Evolutionary conservation across 495 filamentous ascomycete genomes (phyloP), one percentile per base, ranked within the genome.

Genomic region (Xylaria nigripes): DNA sequence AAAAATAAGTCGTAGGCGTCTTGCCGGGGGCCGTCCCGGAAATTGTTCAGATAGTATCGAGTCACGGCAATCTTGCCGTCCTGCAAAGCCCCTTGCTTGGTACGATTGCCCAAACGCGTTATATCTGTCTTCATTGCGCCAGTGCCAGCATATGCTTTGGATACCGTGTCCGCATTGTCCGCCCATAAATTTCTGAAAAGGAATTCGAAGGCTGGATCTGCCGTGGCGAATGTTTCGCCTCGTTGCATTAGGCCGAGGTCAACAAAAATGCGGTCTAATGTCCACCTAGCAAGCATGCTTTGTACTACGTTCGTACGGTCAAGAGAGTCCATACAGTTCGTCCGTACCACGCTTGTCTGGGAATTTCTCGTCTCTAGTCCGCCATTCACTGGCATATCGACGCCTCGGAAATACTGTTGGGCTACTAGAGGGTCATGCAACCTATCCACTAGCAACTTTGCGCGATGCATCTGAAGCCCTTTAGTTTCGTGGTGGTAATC

Each of bases 321-420:
- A 10, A 98, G 79, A 61, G 94, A 98, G 72, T 98, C 93, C 93
- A 98, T 97, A 70, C 93, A 98, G 64, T 98, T 98, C 19, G 93
- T 96, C 41, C 93, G 83, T 22, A 98, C 89, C 9, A 96, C 90
- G 56, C 84, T 86, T 4, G 80, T 85, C 72, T 98, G 93, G 45
- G 75, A 75, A 45, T 81, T 84, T 25, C 91, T 85, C 34, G 87
- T 79, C 59, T 95, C 90, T 7, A 95, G 69, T 32, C 82, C 80
- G 16, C 86, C 84, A 78, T 80, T 64, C 34, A 81, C 87, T 0
- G 90, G 90, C 76, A 83, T 84, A 67, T 94, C 88, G 29, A 90
- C 80, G 22, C 89, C 90, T 59, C 92, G 87, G 79, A 97, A 97
- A 71, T 97, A 98, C 56, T 86, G 83, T 55, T 94, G 89, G 21